phyloP scores from a whole-genome alignment of 2,329 filamentous ascomycete species.

The Aureobasidium lini region DNA sequence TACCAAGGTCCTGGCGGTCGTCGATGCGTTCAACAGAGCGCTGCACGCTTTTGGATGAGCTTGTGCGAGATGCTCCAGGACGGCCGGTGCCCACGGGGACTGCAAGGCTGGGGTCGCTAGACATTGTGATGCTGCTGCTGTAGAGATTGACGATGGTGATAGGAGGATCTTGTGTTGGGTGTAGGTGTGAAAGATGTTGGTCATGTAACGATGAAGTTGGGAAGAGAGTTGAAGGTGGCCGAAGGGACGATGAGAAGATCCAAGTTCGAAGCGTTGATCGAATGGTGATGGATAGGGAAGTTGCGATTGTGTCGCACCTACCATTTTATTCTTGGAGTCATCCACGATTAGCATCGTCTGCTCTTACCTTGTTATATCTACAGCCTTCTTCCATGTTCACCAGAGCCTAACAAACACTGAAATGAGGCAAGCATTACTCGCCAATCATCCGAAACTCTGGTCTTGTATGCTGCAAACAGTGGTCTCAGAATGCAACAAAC shows the following conservation, averaged over 20 bases:
- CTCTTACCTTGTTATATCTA: not conserved
- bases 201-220: constrained; percentile 4
- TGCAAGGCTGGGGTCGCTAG: constrained; percentile 1
- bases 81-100: not conserved
- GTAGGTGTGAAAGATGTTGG: not conserved
- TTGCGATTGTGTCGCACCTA: not conserved
- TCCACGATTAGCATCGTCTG: not conserved
- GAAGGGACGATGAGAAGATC: not conserved
- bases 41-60: constrained; percentile 10
- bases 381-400: not conserved
- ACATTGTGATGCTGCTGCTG: constrained; percentile 1
- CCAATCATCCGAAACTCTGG: not conserved
- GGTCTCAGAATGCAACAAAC: not conserved
- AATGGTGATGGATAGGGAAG: not conserved
- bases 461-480: not conserved
- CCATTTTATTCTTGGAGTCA: not conserved
- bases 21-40: constrained; percentile 15
- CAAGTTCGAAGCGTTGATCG: not conserved
- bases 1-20: constrained; percentile 10
- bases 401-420: not conserved
- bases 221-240: not conserved
- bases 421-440: not conserved
- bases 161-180: not conserved
- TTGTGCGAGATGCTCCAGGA: constrained; percentile 12
- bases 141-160: not conserved